Evolutionary conservation across 73 alveolate species (phyloP), one percentile per base, ranked within the genome.

Genomic region (Effrenium voratum): DNA sequence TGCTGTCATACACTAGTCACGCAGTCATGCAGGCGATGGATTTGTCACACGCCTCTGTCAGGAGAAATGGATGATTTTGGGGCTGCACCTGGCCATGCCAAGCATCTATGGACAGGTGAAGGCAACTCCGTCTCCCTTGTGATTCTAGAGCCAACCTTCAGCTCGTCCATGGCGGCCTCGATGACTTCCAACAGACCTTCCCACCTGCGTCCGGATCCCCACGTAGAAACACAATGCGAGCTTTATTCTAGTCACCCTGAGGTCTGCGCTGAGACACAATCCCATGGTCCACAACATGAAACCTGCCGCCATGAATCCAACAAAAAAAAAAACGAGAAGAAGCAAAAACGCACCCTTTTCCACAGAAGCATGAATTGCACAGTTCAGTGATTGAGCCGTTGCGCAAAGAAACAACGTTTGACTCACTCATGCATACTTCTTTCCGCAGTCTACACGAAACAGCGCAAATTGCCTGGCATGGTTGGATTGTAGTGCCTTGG

Each of bases 251-350:
- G 79, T n/a, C n/a, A 0, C 44, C 26, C 73, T 85, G 63, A 60
- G 95, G 84, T 10, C 24, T 22, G 52, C 32, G 50, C 96, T 88
- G 96, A 12, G 96, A 66, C 43, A 88, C 96, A 26, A 88, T 68
- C 32, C 96, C 96, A 43, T 88, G 96, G 75, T 88, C 96, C 96
- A 88, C 68, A 40, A 88, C 96, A 13, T 77, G 96, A 73, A 63
- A 52, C 96, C 96, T 88, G 50, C 46, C 60, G n/a, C 85, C 3
- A 26, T 36, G 40, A 32, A 72, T 32, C 46, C 22, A 32, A 28
- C 72, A 22, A 22, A 57, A 22, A 57, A 57, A 57, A 57, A 22
- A 57, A 22, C 72, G 28, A 26, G 82, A 72, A 12, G 38, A 72
- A 15, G 49, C 28, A 22, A 72, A 49, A n/a, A n/a, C n/a, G n/a